Percentiles rank a stretch among this genome's conserved stretches.
These are phyloP conservation scores for Amaranthus hypochondriacus DNA, from an alignment of 148 eudicot genomes.

Conservation along the genomic window DNA sequence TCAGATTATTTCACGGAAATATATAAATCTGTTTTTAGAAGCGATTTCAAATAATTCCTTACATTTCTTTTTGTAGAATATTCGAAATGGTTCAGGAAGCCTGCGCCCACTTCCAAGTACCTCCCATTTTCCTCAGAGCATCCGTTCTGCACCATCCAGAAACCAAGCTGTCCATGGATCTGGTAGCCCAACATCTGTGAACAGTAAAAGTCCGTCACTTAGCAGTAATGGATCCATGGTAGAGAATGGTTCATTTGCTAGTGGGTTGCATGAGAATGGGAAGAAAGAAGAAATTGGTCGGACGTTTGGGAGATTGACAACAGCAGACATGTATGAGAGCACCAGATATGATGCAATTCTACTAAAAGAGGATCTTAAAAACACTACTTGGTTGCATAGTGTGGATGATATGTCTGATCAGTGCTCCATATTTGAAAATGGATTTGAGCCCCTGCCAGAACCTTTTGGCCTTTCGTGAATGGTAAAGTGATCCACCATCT, in stretches of 20 bases:
- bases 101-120: slow-evolving; percentile 72
- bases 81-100: slow-evolving; percentile 61
- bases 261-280: slow-evolving; percentile 45
- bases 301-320: slow-evolving; percentile 49
- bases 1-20: background rate
- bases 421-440: slow-evolving; percentile 64
- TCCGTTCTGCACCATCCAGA: slow-evolving; percentile 63
- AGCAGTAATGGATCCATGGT: slow-evolving; percentile 34
- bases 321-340: slow-evolving; percentile 77
- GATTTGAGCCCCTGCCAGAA: slow-evolving; percentile 83
- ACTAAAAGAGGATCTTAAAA: slow-evolving; percentile 80
- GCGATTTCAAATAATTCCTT: slow-evolving; percentile 1
- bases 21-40: background rate
- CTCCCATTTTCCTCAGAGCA: slow-evolving; percentile 82
- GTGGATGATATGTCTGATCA: slow-evolving; percentile 75
- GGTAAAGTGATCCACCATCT: slow-evolving; percentile 13
- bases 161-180: slow-evolving; percentile 36
- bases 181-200: slow-evolving; percentile 43
- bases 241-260: slow-evolving; percentile 42
- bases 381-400: slow-evolving; percentile 84
- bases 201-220: slow-evolving; percentile 39
- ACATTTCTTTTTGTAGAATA: slow-evolving; percentile 44
- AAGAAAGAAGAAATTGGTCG: slow-evolving; percentile 54
- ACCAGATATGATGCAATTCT: slow-evolving; percentile 86
- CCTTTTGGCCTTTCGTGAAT: slow-evolving; percentile 73